These are phyloP conservation scores for Amniculicola lignicola DNA, from an alignment of 495 filamentous ascomycete genomes.

Conservation along the genomic window DNA sequence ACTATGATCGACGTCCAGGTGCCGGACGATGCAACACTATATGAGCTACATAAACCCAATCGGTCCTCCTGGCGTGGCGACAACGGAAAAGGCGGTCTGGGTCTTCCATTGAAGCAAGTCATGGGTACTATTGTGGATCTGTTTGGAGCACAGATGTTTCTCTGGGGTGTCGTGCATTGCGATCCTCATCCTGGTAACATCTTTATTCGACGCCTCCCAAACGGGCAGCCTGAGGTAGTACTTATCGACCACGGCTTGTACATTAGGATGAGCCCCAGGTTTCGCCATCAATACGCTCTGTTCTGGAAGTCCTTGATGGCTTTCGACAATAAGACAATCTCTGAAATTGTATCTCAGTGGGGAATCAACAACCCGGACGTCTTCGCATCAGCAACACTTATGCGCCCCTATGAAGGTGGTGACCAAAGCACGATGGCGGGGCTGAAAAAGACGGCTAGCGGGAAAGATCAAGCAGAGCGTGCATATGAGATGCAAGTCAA, in stretches of 20 bases:
- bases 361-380: slow-evolving; percentile 84
- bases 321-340: slow-evolving; percentile 82
- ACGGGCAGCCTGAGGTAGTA: slow-evolving; percentile 79
- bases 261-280: slow-evolving; percentile 79
- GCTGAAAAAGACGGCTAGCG: slow-evolving; percentile 52
- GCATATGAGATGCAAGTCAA: slow-evolving; percentile 82
- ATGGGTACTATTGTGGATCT: slow-evolving; percentile 96
- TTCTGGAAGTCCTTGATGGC: slow-evolving; percentile 95
- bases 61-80: slow-evolving; percentile 73
- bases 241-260: slow-evolving; percentile 97
- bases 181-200: slow-evolving; percentile 98
- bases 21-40: slow-evolving; percentile 42
- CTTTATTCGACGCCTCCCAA: slow-evolving; percentile 81
- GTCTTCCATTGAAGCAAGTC: slow-evolving; percentile 73
- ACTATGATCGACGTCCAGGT: slow-evolving; percentile 46
- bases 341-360: slow-evolving; percentile 69
- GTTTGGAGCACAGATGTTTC: slow-evolving; percentile 94
- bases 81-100: slow-evolving; percentile 70
- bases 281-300: slow-evolving; percentile 81
- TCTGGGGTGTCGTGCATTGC: slow-evolving; percentile 90
- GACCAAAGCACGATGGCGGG: slow-evolving; percentile 60
- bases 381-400: slow-evolving; percentile 83
- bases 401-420: slow-evolving; percentile 87
- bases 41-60: slow-evolving; percentile 65
- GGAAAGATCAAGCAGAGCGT: slow-evolving; percentile 57